Evolutionary conservation across 1,284 basidiomycete genomes (phyloP), one percentile per base, ranked within the genome.

Genomic region (Taiwanofungus camphoratus): DNA sequence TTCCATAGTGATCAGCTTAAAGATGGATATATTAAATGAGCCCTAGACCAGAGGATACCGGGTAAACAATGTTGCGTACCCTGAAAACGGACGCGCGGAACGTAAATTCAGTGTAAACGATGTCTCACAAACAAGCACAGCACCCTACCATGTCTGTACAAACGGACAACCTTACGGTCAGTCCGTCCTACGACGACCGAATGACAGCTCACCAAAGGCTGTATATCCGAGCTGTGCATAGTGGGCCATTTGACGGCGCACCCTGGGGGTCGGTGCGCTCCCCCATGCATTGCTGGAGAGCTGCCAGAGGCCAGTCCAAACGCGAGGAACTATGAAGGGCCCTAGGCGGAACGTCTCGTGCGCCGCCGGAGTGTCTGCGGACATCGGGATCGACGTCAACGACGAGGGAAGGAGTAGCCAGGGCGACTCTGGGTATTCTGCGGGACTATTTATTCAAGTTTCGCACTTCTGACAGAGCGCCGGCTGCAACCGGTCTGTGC

Each of bases 251-350:
- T 75, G 77, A 47, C 74, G 67, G 44, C 79, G 77, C 48, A 90
- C 75, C 59, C 77, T 81, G 19, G 72, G 55, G 2, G 77, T 76
- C 0, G 83, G 69, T 1, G 83, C 82, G 37, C 76, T 82, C 13
- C 87, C 87, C 87, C 87, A 90, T 1, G 85, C 84, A 41, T 82
- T 83, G 58, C 80, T 82, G 12, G 87, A 88, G 27, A 90, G 74
- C 52, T 90, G 87, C 87, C 87, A 90, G 6, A 90, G 73, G 6
- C 87, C 87, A 7, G 74, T 79, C 76, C 80, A 87, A 36, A 90
- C 60, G 40, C 87, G 77, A 18, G 87, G 81, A 9, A 72, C 71
- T 23, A 61, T 59, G 54, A 78, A 73, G 4, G 76, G 71, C 3
- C 85, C 86, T 5, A 88, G 70, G 34, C 58, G 59, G 56, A 82